Conservation (phyloP, 805 yeast species). For the Lipomyces orientalis region DNA sequence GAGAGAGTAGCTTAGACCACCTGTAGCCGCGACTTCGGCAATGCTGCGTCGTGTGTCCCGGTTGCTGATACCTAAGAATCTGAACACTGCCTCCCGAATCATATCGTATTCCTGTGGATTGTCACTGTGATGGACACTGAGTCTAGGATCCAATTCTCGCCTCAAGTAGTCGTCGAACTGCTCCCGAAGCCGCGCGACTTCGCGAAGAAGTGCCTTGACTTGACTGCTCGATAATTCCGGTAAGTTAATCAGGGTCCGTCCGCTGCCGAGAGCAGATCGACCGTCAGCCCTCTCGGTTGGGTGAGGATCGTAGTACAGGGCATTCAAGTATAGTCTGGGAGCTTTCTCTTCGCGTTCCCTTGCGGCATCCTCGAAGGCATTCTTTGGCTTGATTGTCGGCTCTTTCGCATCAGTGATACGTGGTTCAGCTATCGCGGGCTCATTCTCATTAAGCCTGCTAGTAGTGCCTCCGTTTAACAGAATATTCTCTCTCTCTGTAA, state of each 20-base stretch:
- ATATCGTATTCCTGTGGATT: background rate
- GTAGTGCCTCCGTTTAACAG: background rate
- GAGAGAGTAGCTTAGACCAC: slow-evolving; percentile 27
- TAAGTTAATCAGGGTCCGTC: background rate
- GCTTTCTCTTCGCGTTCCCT: background rate
- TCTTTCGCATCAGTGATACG: background rate
- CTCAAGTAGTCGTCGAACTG: slow-evolving; percentile 4
- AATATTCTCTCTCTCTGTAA: background rate
- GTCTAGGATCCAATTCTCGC: background rate
- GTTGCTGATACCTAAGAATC: slow-evolving; percentile 1
- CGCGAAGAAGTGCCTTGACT: background rate
- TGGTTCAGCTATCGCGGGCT: background rate
- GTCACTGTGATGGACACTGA: background rate
- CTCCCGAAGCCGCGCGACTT: background rate
- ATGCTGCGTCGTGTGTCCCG: background rate
- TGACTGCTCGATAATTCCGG: background rate
- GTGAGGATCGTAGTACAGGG: background rate
- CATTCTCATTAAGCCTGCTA: background rate
- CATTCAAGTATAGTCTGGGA: background rate
- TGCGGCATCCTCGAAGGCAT: background rate
- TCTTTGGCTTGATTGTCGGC: background rate
- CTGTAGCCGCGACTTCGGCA: slow-evolving; percentile 17
- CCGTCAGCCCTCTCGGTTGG: background rate
- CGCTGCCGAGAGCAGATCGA: background rate
- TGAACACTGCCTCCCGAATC: slow-evolving; percentile 4